phyloP scores from a whole-genome alignment of 2,329 filamentous ascomycete species.

The Torrubiella hemipterigena region DNA sequence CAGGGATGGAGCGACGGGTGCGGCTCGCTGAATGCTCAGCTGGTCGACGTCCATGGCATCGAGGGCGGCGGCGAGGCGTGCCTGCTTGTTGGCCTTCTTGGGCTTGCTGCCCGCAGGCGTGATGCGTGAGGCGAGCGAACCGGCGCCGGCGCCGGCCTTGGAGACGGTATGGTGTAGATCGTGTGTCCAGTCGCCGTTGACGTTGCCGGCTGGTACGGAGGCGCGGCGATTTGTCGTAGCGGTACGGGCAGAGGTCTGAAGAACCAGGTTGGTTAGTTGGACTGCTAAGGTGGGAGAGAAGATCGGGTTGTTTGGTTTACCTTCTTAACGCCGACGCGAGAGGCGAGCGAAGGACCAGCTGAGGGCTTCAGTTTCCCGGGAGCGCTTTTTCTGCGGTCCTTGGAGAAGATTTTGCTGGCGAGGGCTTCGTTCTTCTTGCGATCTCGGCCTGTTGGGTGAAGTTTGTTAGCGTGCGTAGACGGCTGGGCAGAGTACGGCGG shows the following conservation, averaged over 20 bases:
- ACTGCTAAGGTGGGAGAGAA: too few relatives aligned
- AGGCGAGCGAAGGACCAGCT: slow-evolving; percentile 48
- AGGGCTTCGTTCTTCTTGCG: slow-evolving; percentile 60
- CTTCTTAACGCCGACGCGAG: slow-evolving; percentile 64
- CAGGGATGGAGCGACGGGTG: slow-evolving; percentile 47
- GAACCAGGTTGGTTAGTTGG: too few relatives aligned
- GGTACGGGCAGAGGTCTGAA: slow-evolving; percentile 11
- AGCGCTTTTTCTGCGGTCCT: slow-evolving; percentile 45
- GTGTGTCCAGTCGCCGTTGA: slow-evolving; percentile 60
- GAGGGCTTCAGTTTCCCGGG: slow-evolving; percentile 33
- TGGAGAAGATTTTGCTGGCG: slow-evolving; percentile 60
- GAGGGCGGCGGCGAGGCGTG: slow-evolving; percentile 11
- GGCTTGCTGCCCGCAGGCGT: slow-evolving; percentile 26
- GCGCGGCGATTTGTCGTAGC: slow-evolving; percentile 15
- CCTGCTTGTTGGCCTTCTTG: slow-evolving; percentile 15
- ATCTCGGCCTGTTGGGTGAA: slow-evolving; percentile 42
- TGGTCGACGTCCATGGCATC: slow-evolving; percentile 9
- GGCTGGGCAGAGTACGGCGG: not conserved
- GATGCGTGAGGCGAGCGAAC: slow-evolving; percentile 35
- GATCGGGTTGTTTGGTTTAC: slow-evolving; percentile 23
- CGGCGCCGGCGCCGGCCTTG: slow-evolving; percentile 15
- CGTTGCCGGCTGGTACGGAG: slow-evolving; percentile 34
- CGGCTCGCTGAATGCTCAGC: slow-evolving; percentile 19
- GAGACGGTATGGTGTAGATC: slow-evolving; percentile 43
- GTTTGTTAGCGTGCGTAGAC: slow-evolving; percentile 2